Conservation (phyloP, 257 asterid species). For the Osmanthus fragrans region DNA sequence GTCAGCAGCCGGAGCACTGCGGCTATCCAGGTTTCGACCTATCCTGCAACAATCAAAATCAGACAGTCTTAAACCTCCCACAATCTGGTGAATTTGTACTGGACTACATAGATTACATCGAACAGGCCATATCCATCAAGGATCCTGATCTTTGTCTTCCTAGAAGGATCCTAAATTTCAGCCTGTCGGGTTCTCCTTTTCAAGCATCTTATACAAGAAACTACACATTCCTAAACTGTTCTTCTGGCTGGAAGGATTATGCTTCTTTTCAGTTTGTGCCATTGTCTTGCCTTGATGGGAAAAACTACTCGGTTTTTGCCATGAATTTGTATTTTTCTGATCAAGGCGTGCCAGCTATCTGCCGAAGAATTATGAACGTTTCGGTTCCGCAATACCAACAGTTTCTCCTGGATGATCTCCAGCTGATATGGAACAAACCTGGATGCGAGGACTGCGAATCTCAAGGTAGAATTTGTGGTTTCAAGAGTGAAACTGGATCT, state of each 20-base stretch:
- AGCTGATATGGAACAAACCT: constrained; percentile 55
- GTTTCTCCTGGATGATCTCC: constrained; percentile 39
- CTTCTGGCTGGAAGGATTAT: constrained; percentile 31
- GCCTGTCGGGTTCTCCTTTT: constrained; percentile 43
- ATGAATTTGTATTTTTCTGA: constrained; percentile 18
- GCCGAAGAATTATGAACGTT: constrained; percentile 43
- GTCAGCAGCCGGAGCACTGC: constrained; percentile 43
- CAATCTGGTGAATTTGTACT: constrained; percentile 70
- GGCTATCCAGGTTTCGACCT: constrained; percentile 78
- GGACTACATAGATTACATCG: constrained; percentile 48
- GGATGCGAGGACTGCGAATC: constrained; percentile 46
- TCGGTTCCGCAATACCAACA: constrained; percentile 34
- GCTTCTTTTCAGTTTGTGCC: constrained; percentile 22
- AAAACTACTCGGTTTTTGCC: constrained; percentile 47
- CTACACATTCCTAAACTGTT: constrained; percentile 57
- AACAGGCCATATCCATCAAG: constrained; percentile 47
- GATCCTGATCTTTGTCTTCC: constrained; percentile 67
- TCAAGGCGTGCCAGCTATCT: constrained; percentile 29
- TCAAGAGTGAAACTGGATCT: constrained; percentile 25
- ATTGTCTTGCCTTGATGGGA: constrained; percentile 41
- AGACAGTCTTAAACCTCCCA: constrained; percentile 57
- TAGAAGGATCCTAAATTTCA: constrained; percentile 51
- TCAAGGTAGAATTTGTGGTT: constrained; percentile 51
- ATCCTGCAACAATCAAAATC: constrained; percentile 48
- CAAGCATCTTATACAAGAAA: constrained; percentile 26